A percentile compares a stretch with the other conserved stretches of the same genome.
Evolutionary conservation across 2,329 filamentous ascomycete genomes (phyloP).

Genomic region (Exophiala spinifera): DNA sequence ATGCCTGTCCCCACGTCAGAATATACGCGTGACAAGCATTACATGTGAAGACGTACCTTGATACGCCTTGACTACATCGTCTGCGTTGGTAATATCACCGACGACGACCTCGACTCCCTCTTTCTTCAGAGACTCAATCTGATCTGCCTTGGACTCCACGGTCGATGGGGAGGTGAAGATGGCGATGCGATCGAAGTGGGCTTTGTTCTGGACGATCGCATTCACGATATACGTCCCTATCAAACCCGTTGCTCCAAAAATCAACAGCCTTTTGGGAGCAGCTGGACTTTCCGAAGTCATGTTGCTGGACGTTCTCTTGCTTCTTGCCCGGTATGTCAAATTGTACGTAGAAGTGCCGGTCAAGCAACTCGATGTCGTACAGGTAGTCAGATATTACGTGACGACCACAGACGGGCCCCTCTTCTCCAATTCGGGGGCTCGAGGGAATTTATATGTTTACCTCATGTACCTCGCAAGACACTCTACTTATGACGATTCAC

Average conservation of each 20-base stretch:
- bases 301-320: neutral
- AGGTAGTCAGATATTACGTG: no score
- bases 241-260: conserved; percentile 54
- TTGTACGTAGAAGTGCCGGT: no score
- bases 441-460: no score
- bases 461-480: no score
- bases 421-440: no score
- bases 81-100: conserved; percentile 52
- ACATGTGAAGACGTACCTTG: conserved; percentile 34
- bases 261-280: conserved; percentile 36
- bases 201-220: conserved; percentile 44
- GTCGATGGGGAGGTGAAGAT: conserved; percentile 58
- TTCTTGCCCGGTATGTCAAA: no score
- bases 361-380: no score
- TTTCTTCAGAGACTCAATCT: conserved; percentile 46
- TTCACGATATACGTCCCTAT: conserved; percentile 52
- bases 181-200: conserved; percentile 49
- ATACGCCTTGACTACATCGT: conserved; percentile 56
- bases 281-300: conserved; percentile 5
- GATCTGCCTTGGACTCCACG: conserved; percentile 46
- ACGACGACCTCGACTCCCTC: conserved; percentile 53
- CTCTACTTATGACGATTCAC: no score
- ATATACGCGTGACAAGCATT: neutral
- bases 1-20: conserved; percentile 37
- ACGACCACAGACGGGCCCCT: no score